phyloP scores from a whole-genome alignment of 2,329 filamentous ascomycete genomes.

The Nemania sp. region DNA sequence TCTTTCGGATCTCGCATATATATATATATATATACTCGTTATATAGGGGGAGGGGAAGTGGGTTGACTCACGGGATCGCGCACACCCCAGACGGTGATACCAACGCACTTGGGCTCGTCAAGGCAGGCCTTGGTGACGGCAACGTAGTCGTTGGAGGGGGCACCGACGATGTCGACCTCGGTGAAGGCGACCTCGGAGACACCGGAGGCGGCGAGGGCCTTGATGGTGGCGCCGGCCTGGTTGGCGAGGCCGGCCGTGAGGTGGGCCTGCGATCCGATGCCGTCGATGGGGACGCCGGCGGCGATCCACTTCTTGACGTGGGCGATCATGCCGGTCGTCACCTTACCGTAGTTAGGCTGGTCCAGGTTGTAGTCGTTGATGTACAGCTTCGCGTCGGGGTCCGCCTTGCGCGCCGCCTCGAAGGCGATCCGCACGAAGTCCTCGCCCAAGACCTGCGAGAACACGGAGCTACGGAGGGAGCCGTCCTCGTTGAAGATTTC shows the following conservation, averaged over 20 bases:
- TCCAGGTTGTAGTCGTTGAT: conserved; percentile 78
- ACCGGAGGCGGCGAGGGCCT: conserved; percentile 52
- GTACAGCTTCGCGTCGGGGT: conserved; percentile 71
- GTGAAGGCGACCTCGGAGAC: conserved; percentile 60
- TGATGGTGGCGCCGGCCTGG: conserved; percentile 49
- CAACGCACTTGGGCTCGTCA: conserved; percentile 62
- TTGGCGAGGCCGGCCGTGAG: conserved; percentile 48
- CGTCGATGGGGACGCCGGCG: conserved; percentile 64
- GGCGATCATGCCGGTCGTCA: conserved; percentile 52
- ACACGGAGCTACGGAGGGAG: conserved; percentile 62
- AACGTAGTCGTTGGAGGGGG: conserved; percentile 61
- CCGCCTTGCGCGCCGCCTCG: conserved; percentile 66
- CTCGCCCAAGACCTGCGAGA: conserved; percentile 70
- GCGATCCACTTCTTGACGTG: conserved; percentile 67
- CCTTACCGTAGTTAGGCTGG: conserved; percentile 61
- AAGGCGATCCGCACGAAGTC: conserved; percentile 73
- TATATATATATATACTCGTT: neutral
- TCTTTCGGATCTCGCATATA: neutral
- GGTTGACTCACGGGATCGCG: conserved; percentile 50
- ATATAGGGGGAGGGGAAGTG: neutral
- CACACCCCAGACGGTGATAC: conserved; percentile 67
- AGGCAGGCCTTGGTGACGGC: conserved; percentile 63
- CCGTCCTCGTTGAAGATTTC: conserved; percentile 69
- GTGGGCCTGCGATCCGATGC: conserved; percentile 60
- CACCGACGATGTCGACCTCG: conserved; percentile 66